phyloP scores from a whole-genome alignment of 768 basidiomycete species.

The Lactifluus rugatus region DNA sequence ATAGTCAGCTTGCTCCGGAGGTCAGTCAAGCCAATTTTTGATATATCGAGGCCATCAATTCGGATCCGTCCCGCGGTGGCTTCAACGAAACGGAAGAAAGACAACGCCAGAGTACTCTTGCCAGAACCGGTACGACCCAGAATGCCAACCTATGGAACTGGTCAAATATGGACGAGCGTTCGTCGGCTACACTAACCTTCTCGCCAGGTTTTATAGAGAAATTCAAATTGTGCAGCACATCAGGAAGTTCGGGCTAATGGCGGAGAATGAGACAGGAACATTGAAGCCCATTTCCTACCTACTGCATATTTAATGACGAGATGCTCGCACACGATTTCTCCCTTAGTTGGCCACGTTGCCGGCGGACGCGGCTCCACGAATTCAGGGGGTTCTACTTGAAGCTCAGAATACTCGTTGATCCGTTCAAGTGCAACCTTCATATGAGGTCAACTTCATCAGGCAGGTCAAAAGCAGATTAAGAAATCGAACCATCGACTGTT shows the following conservation, averaged over 20 bases:
- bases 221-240: constrained; percentile 71
- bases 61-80: constrained; percentile 64
- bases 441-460: not conserved
- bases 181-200: constrained; percentile 43
- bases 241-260: constrained; percentile 68
- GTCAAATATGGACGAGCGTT: not conserved
- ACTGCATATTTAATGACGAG: constrained; percentile 74
- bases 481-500: constrained; percentile 75
- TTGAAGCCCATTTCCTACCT: constrained; percentile 24
- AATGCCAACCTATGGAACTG: constrained; percentile 45
- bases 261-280: constrained; percentile 8
- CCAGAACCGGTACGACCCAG: constrained; percentile 59
- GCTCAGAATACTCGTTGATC: constrained; percentile 83
- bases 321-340: constrained; percentile 60
- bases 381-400: constrained; percentile 70
- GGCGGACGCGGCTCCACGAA: constrained; percentile 80
- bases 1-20: constrained; percentile 69
- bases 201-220: constrained; percentile 68
- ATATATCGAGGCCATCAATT: constrained; percentile 73
- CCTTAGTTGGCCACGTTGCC: constrained; percentile 65
- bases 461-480: not conserved
- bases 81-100: constrained; percentile 89
- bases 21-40: constrained; percentile 71
- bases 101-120: constrained; percentile 74
- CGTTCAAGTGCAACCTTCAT: constrained; percentile 73